Evolutionary conservation across 441 rosid species (phyloP).

Genomic region (Bruguiera hainesii): DNA sequence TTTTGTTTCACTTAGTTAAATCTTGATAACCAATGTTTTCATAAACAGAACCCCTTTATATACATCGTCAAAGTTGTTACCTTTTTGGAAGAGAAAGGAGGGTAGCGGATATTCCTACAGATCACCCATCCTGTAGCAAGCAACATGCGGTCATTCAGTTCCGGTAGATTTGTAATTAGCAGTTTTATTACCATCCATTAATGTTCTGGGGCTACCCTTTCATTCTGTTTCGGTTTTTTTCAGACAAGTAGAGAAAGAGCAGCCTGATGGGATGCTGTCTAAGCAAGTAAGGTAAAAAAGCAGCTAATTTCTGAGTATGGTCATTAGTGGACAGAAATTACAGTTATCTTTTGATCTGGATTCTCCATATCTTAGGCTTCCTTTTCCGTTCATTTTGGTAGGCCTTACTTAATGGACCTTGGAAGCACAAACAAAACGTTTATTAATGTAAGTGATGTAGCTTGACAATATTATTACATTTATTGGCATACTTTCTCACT

Average conservation of each 20-base stretch:
- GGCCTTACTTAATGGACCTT: slow-evolving; percentile 96
- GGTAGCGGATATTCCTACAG: slow-evolving; percentile 88
- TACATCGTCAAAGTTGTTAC: slow-evolving; percentile 92
- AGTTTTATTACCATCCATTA: slow-evolving; percentile 8
- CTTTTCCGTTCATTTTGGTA: slow-evolving; percentile 24
- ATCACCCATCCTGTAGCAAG: slow-evolving; percentile 99
- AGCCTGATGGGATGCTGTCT: slow-evolving; percentile 59
- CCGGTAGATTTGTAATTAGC: slow-evolving; percentile 42
- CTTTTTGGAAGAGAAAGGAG: slow-evolving; percentile 95
- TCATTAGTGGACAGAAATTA: slow-evolving; percentile 4
- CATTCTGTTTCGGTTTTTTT: slow-evolving; percentile 26
- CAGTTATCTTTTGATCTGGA: not conserved
- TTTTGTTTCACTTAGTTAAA: slow-evolving; percentile 9
- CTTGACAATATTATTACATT: slow-evolving; percentile 17
- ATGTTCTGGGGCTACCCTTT: slow-evolving; percentile 14
- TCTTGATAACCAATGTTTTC: slow-evolving; percentile 19
- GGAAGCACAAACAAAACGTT: slow-evolving; percentile 92
- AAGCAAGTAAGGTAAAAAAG: slow-evolving; percentile 62
- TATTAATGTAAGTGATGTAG: slow-evolving; percentile 59
- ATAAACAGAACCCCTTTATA: slow-evolving; percentile 73
- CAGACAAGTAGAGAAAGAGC: slow-evolving; percentile 79
- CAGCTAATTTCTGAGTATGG: slow-evolving; percentile 8
- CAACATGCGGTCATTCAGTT: slow-evolving; percentile 95
- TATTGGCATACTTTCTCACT: slow-evolving; percentile 1
- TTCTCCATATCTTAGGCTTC: slow-evolving; percentile 5